phyloP scores from a whole-genome alignment of 176 grass and related monocot species.

The Zizania latifolia region DNA sequence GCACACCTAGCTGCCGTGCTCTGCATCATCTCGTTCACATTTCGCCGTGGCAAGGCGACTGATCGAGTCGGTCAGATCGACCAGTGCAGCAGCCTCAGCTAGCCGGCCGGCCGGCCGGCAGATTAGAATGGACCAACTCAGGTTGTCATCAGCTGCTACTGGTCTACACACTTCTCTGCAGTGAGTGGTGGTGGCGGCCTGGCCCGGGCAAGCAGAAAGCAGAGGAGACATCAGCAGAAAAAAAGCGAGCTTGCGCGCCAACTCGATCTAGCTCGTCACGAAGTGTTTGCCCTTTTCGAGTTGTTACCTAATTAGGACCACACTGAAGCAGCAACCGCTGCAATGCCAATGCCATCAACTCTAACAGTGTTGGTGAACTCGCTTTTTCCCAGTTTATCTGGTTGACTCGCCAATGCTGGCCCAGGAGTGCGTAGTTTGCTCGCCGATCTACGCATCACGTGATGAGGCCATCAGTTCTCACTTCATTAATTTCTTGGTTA shows the following conservation, averaged over 20 bases:
- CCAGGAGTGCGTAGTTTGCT: background rate
- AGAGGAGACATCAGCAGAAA: background rate
- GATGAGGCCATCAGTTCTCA: background rate
- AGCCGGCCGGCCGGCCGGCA: background rate
- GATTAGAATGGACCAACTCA: constrained; percentile 5
- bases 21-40: no score
- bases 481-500: background rate
- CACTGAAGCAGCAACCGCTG: background rate
- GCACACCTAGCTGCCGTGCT: background rate
- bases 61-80: background rate
- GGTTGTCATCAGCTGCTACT: background rate
- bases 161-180: background rate
- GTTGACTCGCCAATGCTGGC: constrained; percentile 17
- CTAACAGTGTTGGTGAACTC: background rate
- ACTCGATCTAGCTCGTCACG: background rate
- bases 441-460: background rate
- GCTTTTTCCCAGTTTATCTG: constrained; percentile 14
- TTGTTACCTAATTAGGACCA: constrained; percentile 17
- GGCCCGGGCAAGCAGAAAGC: background rate
- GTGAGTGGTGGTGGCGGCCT: background rate
- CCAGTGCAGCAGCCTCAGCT: no score
- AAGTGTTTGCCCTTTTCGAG: background rate
- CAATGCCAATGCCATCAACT: background rate
- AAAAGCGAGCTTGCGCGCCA: background rate
- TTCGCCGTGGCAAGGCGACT: background rate